phyloP scores from a whole-genome alignment of 2,329 filamentous ascomycete species.

The Penicillium sp. region DNA sequence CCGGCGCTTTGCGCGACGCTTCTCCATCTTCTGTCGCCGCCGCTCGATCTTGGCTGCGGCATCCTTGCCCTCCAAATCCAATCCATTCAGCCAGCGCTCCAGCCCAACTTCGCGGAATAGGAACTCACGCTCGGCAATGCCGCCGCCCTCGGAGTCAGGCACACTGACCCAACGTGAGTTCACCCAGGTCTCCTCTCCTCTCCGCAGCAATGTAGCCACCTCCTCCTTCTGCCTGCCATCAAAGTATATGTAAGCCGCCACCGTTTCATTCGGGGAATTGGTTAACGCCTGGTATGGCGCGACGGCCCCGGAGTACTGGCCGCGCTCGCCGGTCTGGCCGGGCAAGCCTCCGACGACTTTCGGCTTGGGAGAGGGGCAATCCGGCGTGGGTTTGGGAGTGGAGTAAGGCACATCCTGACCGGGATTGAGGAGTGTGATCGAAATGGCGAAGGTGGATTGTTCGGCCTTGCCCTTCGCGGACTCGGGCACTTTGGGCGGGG shows the following conservation, averaged over 20 bases:
- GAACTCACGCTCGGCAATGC: slow-evolving; percentile 92
- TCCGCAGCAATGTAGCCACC: slow-evolving; percentile 84
- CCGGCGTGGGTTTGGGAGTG: slow-evolving; percentile 70
- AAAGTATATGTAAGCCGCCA: slow-evolving; percentile 98
- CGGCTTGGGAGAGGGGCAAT: slow-evolving; percentile 74
- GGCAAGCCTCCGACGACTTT: slow-evolving; percentile 72
- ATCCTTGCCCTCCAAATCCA: slow-evolving; percentile 91
- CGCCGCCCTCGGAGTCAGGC: slow-evolving; percentile 83
- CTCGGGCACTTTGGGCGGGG: slow-evolving; percentile 72
- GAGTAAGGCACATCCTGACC: slow-evolving; percentile 89
- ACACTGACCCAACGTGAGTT: slow-evolving; percentile 98
- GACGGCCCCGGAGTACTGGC: slow-evolving; percentile 56
- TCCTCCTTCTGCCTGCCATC: slow-evolving; percentile 94
- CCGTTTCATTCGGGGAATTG: slow-evolving; percentile 89
- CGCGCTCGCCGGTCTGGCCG: slow-evolving; percentile 50
- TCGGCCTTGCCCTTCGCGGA: slow-evolving; percentile 71
- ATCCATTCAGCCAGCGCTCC: slow-evolving; percentile 91
- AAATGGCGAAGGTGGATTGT: slow-evolving; percentile 94
- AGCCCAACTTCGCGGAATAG: slow-evolving; percentile 94
- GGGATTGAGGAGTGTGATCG: slow-evolving; percentile 88
- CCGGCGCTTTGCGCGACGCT: slow-evolving; percentile 72
- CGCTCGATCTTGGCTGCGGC: slow-evolving; percentile 72
- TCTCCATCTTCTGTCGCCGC: slow-evolving; percentile 67
- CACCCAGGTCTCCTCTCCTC: slow-evolving; percentile 97
- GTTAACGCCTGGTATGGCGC: slow-evolving; percentile 89